Base-by-base conservation (phyloP, 306 rosid genomes). In the Lablab purpureus region DNA sequence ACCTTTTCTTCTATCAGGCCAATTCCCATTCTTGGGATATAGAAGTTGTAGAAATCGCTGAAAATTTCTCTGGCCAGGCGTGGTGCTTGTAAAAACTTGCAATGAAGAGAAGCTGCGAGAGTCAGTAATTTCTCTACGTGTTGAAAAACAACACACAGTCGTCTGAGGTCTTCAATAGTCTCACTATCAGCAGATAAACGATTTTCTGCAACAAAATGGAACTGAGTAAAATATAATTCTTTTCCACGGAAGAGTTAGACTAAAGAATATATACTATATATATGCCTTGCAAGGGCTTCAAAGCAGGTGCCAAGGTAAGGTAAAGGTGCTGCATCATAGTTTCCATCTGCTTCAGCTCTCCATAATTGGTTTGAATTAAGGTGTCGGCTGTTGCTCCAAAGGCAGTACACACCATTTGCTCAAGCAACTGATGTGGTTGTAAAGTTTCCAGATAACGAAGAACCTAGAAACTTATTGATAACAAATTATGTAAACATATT, bases 361-460 rank as follows among this genome's bases (percentile, higher is more conserved):
- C 97, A 73, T 84, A 91, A 80, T 73, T 87, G 63, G 96, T 91
- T 84, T 74, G 86, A 54, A 58, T 88, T 69, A 93, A 84, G 65
- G 92, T 89, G 80, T 85, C 88, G 3, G 88, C 96, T 34, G 94
- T 81, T 62, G 89, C 94, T 80, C 86, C 77, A 85, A 93, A 93
- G 84, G 97, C 87, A 49, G 93, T 81, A 78, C 94, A 88, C 47
- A 91, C 78, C 93, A 88, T 91, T 85, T 93, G 97, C 88, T 89
- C 94, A n/a, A 93, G 97, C 87, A 91, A 89, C 80, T 87, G 94
- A 86, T 93, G 85, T 8, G 94, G 94, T 73, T 65, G 80, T 73
- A 88, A 25, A 19, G 93, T 91, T 86, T 91, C 97, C 74, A 89
- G 89, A 87, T 93, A 93, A 85, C 88, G 96, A 58, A 93, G 90